phyloP scores from a whole-genome alignment of 805 yeast species.

The Komagataella kurtzmanii region DNA sequence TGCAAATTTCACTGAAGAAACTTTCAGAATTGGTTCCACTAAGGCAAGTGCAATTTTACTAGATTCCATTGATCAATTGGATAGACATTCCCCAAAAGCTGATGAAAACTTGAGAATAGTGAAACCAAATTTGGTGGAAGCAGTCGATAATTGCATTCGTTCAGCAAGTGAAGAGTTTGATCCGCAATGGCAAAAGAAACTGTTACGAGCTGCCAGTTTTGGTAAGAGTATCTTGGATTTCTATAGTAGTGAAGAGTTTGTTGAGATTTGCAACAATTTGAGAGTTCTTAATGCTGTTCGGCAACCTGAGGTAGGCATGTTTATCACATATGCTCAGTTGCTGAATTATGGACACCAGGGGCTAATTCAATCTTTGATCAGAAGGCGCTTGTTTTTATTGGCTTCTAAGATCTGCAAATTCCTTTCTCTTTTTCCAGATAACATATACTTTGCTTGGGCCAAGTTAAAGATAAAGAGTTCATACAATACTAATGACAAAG shows the following conservation, averaged over 20 bases:
- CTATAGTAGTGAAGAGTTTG: constrained; percentile 47
- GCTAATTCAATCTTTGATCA: constrained; percentile 42
- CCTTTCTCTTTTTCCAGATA: constrained; percentile 29
- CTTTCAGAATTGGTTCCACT: constrained; percentile 75
- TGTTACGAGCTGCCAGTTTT: constrained; percentile 71
- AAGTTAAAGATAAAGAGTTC: constrained; percentile 49
- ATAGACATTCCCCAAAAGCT: constrained; percentile 63
- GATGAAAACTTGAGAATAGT: constrained; percentile 57
- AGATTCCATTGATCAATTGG: constrained; percentile 62
- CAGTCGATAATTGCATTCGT: constrained; percentile 56
- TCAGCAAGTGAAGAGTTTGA: constrained; percentile 75
- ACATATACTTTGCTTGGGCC: constrained; percentile 72
- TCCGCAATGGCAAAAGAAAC: constrained; percentile 64
- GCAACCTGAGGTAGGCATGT: constrained; percentile 50
- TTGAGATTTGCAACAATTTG: constrained; percentile 45
- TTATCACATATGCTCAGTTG: constrained; percentile 48
- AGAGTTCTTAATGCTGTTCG: constrained; percentile 63
- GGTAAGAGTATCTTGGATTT: constrained; percentile 57
- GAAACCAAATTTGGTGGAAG: constrained; percentile 32
- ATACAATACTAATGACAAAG: constrained; percentile 40
- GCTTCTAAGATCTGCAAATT: constrained; percentile 49
- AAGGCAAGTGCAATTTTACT: constrained; percentile 71
- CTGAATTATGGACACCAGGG: constrained; percentile 36
- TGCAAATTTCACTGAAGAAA: constrained; percentile 35
- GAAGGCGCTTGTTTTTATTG: constrained; percentile 45